Conservation (phyloP, 805 yeast genomes). For the Metschnikowia noctiluminum region DNA sequence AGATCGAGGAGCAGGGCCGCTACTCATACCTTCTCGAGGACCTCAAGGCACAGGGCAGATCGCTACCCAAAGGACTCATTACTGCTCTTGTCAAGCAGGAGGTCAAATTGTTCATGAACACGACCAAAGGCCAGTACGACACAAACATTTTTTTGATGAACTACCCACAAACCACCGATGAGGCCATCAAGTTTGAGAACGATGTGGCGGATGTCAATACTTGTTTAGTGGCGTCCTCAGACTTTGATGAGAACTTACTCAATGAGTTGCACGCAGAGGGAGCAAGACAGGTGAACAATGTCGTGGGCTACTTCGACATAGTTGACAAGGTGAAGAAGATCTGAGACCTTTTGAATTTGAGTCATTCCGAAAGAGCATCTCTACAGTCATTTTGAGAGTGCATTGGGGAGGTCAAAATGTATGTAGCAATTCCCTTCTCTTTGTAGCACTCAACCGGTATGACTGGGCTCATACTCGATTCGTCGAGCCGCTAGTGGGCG, state of each 20-base stretch:
- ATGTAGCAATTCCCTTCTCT: no score
- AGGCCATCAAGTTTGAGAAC: constrained; percentile 70
- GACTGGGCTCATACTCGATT: no score
- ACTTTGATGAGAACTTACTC: constrained; percentile 22
- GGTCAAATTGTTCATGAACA: constrained; percentile 31
- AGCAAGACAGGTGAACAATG: constrained; percentile 37
- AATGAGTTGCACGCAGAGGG: constrained; percentile 19
- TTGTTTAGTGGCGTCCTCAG: constrained; percentile 35
- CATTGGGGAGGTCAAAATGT: no score
- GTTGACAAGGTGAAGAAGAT: constrained; percentile 46
- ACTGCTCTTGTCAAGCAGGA: constrained; percentile 48
- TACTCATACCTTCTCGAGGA: constrained; percentile 55
- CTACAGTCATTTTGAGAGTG: no score
- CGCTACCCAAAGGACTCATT: constrained; percentile 44
- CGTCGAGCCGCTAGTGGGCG: no score
- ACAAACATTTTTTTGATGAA: constrained; percentile 51
- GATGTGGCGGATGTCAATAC: constrained; percentile 52
- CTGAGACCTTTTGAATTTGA: neutral
- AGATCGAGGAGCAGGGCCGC: constrained; percentile 42
- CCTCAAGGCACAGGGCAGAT: constrained; percentile 24
- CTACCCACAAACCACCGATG: constrained; percentile 61
- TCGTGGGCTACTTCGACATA: constrained; percentile 62
- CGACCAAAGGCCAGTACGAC: constrained; percentile 36
- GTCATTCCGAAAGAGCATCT: no score
- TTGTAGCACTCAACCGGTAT: no score